phyloP scores from a whole-genome alignment of 768 basidiomycete species.

The Candolleomyces aberdarensis region DNA sequence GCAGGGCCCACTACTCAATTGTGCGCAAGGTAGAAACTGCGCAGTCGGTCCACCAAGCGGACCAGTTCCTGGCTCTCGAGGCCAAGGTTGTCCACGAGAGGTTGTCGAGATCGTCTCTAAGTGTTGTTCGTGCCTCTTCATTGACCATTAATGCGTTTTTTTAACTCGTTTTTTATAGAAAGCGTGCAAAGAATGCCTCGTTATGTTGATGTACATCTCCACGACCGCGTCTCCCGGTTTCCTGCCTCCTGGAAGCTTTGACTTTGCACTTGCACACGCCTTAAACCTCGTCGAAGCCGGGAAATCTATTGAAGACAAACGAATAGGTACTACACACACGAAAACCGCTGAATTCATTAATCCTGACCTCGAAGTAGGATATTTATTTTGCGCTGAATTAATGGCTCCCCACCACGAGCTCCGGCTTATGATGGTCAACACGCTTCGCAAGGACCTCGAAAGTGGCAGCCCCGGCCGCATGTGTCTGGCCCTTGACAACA shows the following conservation, averaged over 20 bases:
- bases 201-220: conserved; percentile 69
- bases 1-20: conserved; percentile 70
- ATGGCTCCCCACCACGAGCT: conserved; percentile 71
- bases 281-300: conserved; percentile 75
- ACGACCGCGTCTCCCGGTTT: conserved; percentile 45
- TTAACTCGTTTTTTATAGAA: conserved; percentile 39
- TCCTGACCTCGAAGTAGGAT: conserved; percentile 43
- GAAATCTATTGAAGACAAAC: conserved; percentile 54
- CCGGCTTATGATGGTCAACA: conserved; percentile 82
- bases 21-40: conserved; percentile 72
- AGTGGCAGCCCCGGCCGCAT: conserved; percentile 51
- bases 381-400: conserved; percentile 71
- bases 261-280: conserved; percentile 75
- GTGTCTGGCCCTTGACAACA: conserved; percentile 68
- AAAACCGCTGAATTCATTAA: neutral
- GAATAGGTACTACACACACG: conserved; percentile 48
- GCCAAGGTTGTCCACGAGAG: conserved; percentile 53
- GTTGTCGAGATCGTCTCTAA: conserved; percentile 47
- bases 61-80: conserved; percentile 59
- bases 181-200: conserved; percentile 60
- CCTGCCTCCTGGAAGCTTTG: conserved; percentile 43
- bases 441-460: conserved; percentile 84
- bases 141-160: conserved; percentile 1
- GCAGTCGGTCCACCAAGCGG: conserved; percentile 51
- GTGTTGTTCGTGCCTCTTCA: conserved; percentile 44